Evolutionary conservation across 2,329 filamentous ascomycete species (phyloP).

Genomic region (Verticillium alfalfae): DNA sequence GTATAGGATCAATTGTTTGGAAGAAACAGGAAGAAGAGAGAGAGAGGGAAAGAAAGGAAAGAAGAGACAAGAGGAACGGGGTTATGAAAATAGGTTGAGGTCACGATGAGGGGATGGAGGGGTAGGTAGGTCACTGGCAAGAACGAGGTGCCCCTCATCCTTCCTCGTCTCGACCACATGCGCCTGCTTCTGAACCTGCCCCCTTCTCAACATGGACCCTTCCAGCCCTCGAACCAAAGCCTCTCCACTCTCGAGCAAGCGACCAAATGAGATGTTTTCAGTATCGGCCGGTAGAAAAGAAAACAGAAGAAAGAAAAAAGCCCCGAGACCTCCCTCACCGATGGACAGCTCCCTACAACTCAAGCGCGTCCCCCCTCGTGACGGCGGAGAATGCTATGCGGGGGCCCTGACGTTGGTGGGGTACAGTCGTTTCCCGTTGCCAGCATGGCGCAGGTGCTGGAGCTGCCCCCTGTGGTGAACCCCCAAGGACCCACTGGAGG

Average conservation of each 20-base stretch:
- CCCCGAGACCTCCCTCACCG: background rate
- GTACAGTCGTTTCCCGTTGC: background rate
- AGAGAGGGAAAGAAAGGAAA: background rate
- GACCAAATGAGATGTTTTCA: background rate
- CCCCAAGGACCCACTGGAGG: background rate
- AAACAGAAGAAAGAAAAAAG: background rate
- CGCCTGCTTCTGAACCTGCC: too few species aligned
- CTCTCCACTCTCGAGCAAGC: too few species aligned
- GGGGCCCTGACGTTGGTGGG: background rate
- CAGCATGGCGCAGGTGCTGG: background rate
- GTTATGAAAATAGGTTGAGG: background rate
- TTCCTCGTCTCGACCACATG: background rate
- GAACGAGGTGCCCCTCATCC: background rate
- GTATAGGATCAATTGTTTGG: background rate
- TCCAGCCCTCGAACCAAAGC: too few species aligned
- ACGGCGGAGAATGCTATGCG: background rate
- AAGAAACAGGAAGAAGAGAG: background rate
- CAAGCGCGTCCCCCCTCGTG: background rate
- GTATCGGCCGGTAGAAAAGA: background rate
- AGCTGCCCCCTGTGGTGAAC: background rate
- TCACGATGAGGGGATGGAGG: background rate
- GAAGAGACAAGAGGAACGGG: too few species aligned
- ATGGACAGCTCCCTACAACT: background rate
- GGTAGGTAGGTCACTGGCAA: background rate
- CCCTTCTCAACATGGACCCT: background rate